Conservation (phyloP, 805 yeast species). For the Priceomyces carsonii region DNA sequence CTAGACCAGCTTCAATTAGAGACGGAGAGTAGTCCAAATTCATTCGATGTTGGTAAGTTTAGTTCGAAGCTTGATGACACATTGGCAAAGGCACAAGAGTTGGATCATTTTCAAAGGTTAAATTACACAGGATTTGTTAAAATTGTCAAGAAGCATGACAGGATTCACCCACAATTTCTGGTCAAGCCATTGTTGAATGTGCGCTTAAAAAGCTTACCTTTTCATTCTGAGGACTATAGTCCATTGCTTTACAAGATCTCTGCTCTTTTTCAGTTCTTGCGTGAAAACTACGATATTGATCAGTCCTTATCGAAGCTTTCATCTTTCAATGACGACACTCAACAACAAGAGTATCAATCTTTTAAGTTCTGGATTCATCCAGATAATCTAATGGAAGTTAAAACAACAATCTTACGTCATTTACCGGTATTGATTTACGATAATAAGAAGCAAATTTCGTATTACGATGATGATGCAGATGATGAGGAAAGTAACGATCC, state of each 20-base stretch:
- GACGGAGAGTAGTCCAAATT: slow-evolving; percentile 41
- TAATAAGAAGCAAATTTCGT: slow-evolving; percentile 43
- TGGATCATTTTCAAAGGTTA: slow-evolving; percentile 86
- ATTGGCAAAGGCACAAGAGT: slow-evolving; percentile 73
- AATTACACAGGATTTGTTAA: slow-evolving; percentile 95
- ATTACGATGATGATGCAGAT: slow-evolving; percentile 34
- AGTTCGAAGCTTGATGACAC: slow-evolving; percentile 72
- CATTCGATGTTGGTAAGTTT: slow-evolving; percentile 60
- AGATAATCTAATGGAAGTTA: slow-evolving; percentile 92
- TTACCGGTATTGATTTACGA: slow-evolving; percentile 86
- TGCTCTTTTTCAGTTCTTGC: slow-evolving; percentile 73
- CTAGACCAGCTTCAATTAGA: slow-evolving; percentile 64
- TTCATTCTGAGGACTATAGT: slow-evolving; percentile 92
- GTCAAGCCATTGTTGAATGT: slow-evolving; percentile 89
- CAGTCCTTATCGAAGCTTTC: slow-evolving; percentile 50
- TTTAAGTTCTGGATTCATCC: slow-evolving; percentile 96
- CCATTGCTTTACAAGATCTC: slow-evolving; percentile 86
- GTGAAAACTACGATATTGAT: slow-evolving; percentile 65
- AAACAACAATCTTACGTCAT: slow-evolving; percentile 90
- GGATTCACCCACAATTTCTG: slow-evolving; percentile 83
- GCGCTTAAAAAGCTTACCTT: slow-evolving; percentile 81
- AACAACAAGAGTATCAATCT: slow-evolving; percentile 51
- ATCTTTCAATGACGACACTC: slow-evolving; percentile 42
- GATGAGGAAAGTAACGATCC: slow-evolving; percentile 47
- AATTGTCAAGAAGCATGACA: slow-evolving; percentile 94